phyloP scores from a whole-genome alignment of 768 basidiomycete species.

The Mycena rosella region DNA sequence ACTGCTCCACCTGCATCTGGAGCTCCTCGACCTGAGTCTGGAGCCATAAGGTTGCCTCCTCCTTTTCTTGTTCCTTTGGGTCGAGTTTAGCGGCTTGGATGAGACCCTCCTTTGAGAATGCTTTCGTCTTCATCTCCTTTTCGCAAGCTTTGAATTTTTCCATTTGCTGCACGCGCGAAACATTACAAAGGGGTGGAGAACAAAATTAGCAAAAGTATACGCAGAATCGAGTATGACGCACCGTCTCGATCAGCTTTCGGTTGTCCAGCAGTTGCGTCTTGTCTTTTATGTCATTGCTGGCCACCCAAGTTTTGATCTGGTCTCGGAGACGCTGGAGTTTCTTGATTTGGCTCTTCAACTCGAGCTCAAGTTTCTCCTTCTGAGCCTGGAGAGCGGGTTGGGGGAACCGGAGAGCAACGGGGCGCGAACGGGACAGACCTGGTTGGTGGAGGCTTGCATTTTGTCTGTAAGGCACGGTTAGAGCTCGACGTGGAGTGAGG shows the following conservation, averaged over 20 bases:
- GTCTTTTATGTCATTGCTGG: constrained; percentile 99
- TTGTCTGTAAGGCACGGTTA: constrained; percentile 66
- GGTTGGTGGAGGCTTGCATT: constrained; percentile 95
- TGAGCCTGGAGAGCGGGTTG: constrained; percentile 69
- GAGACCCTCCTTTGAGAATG: constrained; percentile 98
- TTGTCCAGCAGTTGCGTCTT: constrained; percentile 93
- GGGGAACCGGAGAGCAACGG: background rate
- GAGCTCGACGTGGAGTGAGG: too few relatives aligned
- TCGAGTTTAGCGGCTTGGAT: constrained; percentile 95
- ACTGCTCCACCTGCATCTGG: constrained; percentile 90
- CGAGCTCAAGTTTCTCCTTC: constrained; percentile 97
- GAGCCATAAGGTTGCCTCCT: constrained; percentile 90
- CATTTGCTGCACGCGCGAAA: constrained; percentile 86
- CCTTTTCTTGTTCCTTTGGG: constrained; percentile 97
- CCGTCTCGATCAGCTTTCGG: constrained; percentile 96
- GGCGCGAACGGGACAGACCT: constrained; percentile 44
- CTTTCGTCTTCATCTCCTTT: constrained; percentile 99
- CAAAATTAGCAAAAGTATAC: constrained; percentile 11
- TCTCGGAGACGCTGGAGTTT: constrained; percentile 87
- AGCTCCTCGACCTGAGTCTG: constrained; percentile 92
- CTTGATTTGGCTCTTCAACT: constrained; percentile 99
- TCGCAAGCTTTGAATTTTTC: constrained; percentile 99
- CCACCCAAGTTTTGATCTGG: constrained; percentile 96
- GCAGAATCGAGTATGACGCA: constrained; percentile 56
- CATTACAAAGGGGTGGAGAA: constrained; percentile 10